Base-by-base conservation (phyloP, 306 rosid genomes). In the Geum urbanum region DNA sequence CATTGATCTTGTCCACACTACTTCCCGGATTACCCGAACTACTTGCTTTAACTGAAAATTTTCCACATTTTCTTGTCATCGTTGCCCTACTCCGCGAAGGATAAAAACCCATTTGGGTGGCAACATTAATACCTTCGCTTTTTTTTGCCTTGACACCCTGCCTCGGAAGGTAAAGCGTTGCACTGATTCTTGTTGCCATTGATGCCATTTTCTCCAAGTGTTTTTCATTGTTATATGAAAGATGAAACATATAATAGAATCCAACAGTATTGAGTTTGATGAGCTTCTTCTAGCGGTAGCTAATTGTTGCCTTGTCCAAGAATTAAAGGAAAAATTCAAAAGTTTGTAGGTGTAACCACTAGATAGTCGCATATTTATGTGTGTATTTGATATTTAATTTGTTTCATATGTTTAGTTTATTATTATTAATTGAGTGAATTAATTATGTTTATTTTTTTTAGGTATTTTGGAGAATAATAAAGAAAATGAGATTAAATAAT, bases 151-250 rank as follows among this genome's bases (percentile, higher is more conserved):
- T 50, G 66, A 59, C 27, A 39, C 70, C 13, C 55, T 65, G 57
- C 70, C 78, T 70, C 0, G 65, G 66, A 70, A 78, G 67, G 46
- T 15, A 63, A 22, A 37, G 47, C 3, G 70, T 70, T 3, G 71
- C 41, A 59, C 61, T 75, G 12, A 64, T 56, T 14, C 69, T 68
- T 53, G 77, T 61, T 4, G 85, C 91, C 96, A 87, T 86, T 50
- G 68, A 66, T 74, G 72, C 22, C 47, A 77, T 71, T 67, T 20
- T 39, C 62, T 45, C 22, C 5, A 48, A 14, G n/a, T 19, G 32
- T 37, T 59, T 27, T 67, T 66, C 37, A 32, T 58, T 58, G 39
- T 44, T 58, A 65, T 75, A 35, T 51, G 46, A 67, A 47, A 56
- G 52, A 55, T 15, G 51, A 66, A 32, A 8, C 44, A 19, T 19